A percentile compares a stretch with the other conserved stretches of the same genome.
Conservation (phyloP, 2,329 filamentous ascomycete genomes). For the Didymella pomorum region DNA sequence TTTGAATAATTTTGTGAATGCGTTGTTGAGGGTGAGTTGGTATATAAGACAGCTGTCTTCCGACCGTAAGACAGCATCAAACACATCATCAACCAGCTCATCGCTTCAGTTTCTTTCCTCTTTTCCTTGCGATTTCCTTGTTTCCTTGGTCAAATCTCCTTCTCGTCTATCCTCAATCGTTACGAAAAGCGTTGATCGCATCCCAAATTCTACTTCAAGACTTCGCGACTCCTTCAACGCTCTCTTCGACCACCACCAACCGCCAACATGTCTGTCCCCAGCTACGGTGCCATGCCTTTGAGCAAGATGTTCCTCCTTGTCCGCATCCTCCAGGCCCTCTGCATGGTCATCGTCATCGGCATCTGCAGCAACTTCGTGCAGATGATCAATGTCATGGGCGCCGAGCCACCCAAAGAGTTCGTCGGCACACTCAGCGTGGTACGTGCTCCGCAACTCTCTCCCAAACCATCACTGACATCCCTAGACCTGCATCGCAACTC, state of each 20-base stretch:
- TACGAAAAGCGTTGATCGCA: constrained; percentile 20
- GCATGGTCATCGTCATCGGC: constrained; percentile 79
- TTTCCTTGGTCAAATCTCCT: constrained; percentile 42
- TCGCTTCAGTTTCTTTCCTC: constrained; percentile 45
- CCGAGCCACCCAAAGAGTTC: constrained; percentile 74
- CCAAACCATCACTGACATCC: constrained; percentile 9
- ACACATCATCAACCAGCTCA: constrained; percentile 46
- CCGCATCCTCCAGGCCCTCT: constrained; percentile 73
- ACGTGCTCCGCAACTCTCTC: constrained; percentile 54
- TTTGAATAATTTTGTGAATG: constrained; percentile 17
- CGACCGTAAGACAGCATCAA: constrained; percentile 35
- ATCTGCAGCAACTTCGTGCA: constrained; percentile 84
- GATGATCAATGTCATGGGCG: constrained; percentile 72
- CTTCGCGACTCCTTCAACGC: constrained; percentile 9
- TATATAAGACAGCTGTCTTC: constrained; percentile 20
- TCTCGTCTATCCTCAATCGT: constrained; percentile 14
- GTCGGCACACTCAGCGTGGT: constrained; percentile 83
- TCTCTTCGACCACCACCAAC: constrained; percentile 2
- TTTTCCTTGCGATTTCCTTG: constrained; percentile 41
- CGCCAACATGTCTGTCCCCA: constrained; percentile 61
- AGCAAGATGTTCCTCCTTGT: constrained; percentile 80
- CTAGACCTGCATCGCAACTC: constrained; percentile 77
- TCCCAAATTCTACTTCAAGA: background rate
- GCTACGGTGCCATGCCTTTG: constrained; percentile 71
- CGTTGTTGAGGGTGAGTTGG: constrained; percentile 7